Percentiles rank a stretch among this genome's conserved stretches.
Evolutionary conservation across 176 grass and related monocot species (phyloP).

Genomic region (Ananas comosus): DNA sequence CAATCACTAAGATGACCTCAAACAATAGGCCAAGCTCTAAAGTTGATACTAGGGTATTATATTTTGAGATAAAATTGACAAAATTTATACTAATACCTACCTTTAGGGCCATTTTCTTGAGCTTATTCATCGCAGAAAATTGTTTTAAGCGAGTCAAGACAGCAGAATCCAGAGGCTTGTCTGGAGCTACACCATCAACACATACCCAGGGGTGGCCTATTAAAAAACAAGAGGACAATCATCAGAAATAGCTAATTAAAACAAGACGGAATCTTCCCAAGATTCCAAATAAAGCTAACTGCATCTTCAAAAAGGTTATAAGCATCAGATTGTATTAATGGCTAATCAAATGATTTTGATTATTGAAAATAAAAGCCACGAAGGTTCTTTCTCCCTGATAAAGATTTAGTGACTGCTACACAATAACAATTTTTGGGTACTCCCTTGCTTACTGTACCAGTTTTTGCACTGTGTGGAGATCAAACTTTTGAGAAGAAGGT

Average conservation of each 20-base stretch:
- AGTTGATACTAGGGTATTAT: background rate
- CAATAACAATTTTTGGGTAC: too few relatives aligned
- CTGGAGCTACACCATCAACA: conserved; percentile 58
- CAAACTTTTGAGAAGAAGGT: too few relatives aligned
- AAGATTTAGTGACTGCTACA: too few relatives aligned
- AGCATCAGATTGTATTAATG: too few relatives aligned
- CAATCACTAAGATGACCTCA: too few relatives aligned
- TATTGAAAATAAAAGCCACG: too few relatives aligned
- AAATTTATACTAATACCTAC: conserved; percentile 25
- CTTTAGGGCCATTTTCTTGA: conserved; percentile 73
- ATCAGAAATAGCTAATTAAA: conserved; percentile 13
- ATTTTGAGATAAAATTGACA: conserved; percentile 7
- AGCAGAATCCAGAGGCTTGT: conserved; percentile 78
- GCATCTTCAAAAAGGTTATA: conserved; percentile 4
- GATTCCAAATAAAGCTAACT: background rate
- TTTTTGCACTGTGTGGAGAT: too few relatives aligned
- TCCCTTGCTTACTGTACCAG: too few relatives aligned
- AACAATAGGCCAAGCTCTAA: too few relatives aligned
- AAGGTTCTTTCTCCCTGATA: too few relatives aligned
- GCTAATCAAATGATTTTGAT: too few relatives aligned
- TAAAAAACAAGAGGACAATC: conserved; percentile 18
- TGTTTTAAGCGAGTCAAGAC: conserved; percentile 66
- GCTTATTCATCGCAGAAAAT: conserved; percentile 77
- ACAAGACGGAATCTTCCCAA: background rate
- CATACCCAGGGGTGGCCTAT: conserved; percentile 70